Base-by-base conservation (phyloP, 148 eudicot species). In the Oxyria digyna region DNA sequence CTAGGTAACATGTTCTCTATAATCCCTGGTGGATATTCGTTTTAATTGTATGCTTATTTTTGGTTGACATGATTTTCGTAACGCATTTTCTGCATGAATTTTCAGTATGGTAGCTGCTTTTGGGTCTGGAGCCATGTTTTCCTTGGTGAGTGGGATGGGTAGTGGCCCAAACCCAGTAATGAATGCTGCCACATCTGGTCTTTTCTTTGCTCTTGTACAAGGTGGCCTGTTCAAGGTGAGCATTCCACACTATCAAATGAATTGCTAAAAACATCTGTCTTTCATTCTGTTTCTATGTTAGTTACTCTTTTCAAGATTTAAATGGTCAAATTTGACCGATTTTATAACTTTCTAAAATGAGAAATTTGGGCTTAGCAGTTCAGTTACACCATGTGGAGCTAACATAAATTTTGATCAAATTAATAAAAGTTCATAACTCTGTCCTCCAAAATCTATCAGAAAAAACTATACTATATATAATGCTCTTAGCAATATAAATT, bases 41-140 rank as follows among this genome's bases (percentile, higher is more conserved):
- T n/a, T n/a, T 57, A 57, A 35, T 0, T 23, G 8, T 57, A 1
- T 57, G 33, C 64, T 27, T 57, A 35, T 17, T 20, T 41, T 23
- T 42, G 31, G 17, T 31, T 46, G 41, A 46, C 37, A 57, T 57
- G 37, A 7, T 29, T 8, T 24, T 13, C 18, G 29, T 13, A 59
- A 29, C 24, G 27, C 31, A 20, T 27, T 27, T 29, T 29, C n/a
- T 59, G 37, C 38, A 29, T 59, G 65, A 29, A 59, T 59, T 59
- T 83, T 82, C 86, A 93, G 98, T 74, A 93, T 93, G 98, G 86
- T 80, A 46, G 95, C 97, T 50, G 98, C 97, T 71, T 93, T 93
- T 80, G 97, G 98, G 42, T 93, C 97, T 48, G 98, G 97, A 75
- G 90, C 95, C 20, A 70, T 78, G 83, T 93, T 89, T 81, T 80